Base-by-base conservation (phyloP, 2,329 filamentous ascomycete genomes). In the Talaromyces sp. region DNA sequence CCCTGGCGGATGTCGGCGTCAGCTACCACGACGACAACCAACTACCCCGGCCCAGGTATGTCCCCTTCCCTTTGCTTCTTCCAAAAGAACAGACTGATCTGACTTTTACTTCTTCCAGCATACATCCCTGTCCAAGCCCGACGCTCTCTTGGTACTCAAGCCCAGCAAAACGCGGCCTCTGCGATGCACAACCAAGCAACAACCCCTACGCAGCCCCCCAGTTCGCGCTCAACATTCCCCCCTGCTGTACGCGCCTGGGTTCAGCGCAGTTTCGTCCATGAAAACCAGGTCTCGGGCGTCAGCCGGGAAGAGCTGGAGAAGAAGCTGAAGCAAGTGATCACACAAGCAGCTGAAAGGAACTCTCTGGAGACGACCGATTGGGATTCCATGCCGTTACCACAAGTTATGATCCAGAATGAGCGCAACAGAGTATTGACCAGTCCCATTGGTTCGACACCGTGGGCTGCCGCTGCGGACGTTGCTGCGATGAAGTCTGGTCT, bases 301-400 rank as follows among this genome's bases (percentile, higher is more conserved):
- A 74, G 79, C 56, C 83, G 84, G 57, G 69, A 81, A 57, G 91
- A 96, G 60, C 88, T 97, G 81, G 89, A 96, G 74, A 80, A 81
- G 62, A 95, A 92, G 71, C 80, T 99, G 64, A 96, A 93, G 75
- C 80, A 88, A 62, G 88, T 92, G 66, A 97, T 99, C 72, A 90
- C 88, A 63, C 82, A 87, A 58, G 91, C 91, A 64, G 92, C 91
- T 66, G 88, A 93, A 67, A 84, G 79, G 67, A 84, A 88, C 66
- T 83, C 83, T 59, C 83, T 97, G 70, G 81, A 88, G 70, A 82
- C 81, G 27, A 86, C 90, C 72, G 85, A 97, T 78, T 99, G 94
- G 94, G 84, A 89, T 64, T 83, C 79, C 27, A 84, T 95, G 79
- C 90, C 90, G 48, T 80, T 97, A 14, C 94, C 94, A 6, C 93